Conservation (phyloP, 768 basidiomycete genomes). For the Auriscalpium vulgare region DNA sequence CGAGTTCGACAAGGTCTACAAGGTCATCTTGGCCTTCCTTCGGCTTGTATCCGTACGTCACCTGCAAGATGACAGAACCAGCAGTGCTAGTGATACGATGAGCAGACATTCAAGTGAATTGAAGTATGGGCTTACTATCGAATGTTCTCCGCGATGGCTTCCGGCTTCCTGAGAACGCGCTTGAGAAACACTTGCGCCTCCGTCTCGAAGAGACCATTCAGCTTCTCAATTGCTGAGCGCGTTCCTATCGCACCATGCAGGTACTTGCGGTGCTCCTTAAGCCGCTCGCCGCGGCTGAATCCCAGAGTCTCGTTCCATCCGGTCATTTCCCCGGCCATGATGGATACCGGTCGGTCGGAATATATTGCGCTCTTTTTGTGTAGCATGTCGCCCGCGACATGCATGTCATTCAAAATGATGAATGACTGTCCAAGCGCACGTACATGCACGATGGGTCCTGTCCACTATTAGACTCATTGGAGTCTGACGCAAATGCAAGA, state of each 20-base stretch:
- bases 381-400: conserved; percentile 11
- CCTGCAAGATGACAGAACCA: conserved; percentile 15
- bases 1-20: conserved; percentile 3
- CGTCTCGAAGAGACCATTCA: not conserved
- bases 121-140: not conserved
- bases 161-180: conserved; percentile 6
- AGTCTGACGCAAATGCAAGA: no score
- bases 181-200: conserved; percentile 1
- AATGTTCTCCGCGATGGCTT: conserved; percentile 1
- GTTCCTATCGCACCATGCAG: conserved; percentile 4
- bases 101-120: no score
- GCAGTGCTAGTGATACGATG: not conserved
- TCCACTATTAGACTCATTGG: no score
- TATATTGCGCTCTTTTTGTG: conserved; percentile 15
- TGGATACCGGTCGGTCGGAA: conserved; percentile 7
- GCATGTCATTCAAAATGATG: not conserved
- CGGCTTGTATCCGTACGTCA: conserved; percentile 18
- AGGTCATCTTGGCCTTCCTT: conserved; percentile 11
- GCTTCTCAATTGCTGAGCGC: not conserved
- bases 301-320: conserved; percentile 1
- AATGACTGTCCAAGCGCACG: not conserved
- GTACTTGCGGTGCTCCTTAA: not conserved
- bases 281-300: not conserved
- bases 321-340: conserved; percentile 1
- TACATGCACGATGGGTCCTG: not conserved